A percentile compares a stretch with the other conserved stretches of the same genome.
Conservation (phyloP, 2,329 filamentous ascomycete genomes). For the Hymenoscyphus repandus region DNA sequence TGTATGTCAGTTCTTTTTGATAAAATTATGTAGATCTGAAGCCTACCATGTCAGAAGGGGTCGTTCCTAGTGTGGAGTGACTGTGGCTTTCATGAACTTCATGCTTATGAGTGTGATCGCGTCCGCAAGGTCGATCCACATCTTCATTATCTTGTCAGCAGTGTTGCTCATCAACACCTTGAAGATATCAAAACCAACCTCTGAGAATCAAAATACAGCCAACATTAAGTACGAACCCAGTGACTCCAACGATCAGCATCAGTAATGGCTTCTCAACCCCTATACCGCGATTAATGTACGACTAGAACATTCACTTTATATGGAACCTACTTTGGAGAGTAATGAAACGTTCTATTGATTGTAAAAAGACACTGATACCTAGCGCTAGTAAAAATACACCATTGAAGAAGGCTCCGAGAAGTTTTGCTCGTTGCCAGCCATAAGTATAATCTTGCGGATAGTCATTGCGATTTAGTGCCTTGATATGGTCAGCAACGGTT, state of each 20-base stretch:
- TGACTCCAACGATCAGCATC: constrained; percentile 63
- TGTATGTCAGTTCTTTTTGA: not conserved
- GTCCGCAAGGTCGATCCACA: too few relatives aligned
- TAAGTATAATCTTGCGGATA: constrained; percentile 60
- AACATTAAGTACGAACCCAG: constrained; percentile 63
- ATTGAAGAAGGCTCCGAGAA: constrained; percentile 77
- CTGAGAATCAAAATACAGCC: too few relatives aligned
- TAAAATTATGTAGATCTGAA: not conserved
- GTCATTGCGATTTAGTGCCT: constrained; percentile 52
- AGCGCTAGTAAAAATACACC: constrained; percentile 69
- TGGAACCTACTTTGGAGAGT: constrained; percentile 44
- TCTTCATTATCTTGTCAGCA: too few relatives aligned
- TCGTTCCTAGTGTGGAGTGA: too few relatives aligned
- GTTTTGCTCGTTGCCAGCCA: constrained; percentile 70
- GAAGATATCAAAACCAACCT: too few relatives aligned
- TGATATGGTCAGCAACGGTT: too few relatives aligned
- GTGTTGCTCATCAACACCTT: too few relatives aligned
- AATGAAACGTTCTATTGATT: constrained; percentile 67
- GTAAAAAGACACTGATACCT: constrained; percentile 66
- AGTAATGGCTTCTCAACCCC: constrained; percentile 55
- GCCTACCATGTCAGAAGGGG: too few relatives aligned
- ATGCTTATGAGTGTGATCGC: too few relatives aligned
- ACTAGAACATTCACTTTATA: not conserved
- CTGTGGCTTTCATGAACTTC: too few relatives aligned
- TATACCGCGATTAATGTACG: constrained; percentile 28